Base-by-base conservation (phyloP, 495 filamentous ascomycete genomes). In the Hypoxylon rickii region DNA sequence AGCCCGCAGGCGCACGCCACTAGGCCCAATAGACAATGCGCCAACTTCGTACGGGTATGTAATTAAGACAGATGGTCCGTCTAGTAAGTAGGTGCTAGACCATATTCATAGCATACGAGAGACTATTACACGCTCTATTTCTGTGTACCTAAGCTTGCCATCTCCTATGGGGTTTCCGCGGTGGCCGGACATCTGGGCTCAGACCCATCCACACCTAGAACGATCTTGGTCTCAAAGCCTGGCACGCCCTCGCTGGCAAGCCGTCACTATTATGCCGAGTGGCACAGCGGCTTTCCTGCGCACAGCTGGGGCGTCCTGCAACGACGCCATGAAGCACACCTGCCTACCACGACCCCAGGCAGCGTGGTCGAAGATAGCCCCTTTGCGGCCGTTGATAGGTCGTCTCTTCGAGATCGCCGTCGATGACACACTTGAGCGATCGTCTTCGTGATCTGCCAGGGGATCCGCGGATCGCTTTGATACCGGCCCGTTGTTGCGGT, bases 381-480 rank as follows among this genome's bases (percentile, higher is more conserved):
- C n/a, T n/a, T n/a, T n/a, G n/a, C n/a, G n/a, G 24, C 10, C 10
- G 24, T 29, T 20, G 13, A 45, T 41, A 22, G 5, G 24, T 12
- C 8, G 21, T 17, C 22, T 31, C 19, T 32, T 13, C 24, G 6
- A 43, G 48, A 52, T 48, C 47, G 20, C 43, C 21, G 47, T 58
- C 47, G 36, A 48, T 51, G 19, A 48, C 36, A 49, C 48, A 7
- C 20, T 31, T 17, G 21, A 32, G 22, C 31, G 18, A 32, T 17
- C 7, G 52, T 44, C 21, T 44, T 46, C 46, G 11, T 41, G 58
- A 62, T 62, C 58, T 62, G 8, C 47, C 12, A 4, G 52, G 10
- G 37, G 41, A 52, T 53, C 58, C 33, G 58, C 22, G 52, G 33
- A 62, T 57, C 52, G 40, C 37, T 49, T 47, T 51, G 58, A 62